Percentiles rank a stretch among this genome's conserved stretches.
These are phyloP conservation scores for Russula sp. DNA, from an alignment of 768 basidiomycete genomes.

Conservation along the genomic window DNA sequence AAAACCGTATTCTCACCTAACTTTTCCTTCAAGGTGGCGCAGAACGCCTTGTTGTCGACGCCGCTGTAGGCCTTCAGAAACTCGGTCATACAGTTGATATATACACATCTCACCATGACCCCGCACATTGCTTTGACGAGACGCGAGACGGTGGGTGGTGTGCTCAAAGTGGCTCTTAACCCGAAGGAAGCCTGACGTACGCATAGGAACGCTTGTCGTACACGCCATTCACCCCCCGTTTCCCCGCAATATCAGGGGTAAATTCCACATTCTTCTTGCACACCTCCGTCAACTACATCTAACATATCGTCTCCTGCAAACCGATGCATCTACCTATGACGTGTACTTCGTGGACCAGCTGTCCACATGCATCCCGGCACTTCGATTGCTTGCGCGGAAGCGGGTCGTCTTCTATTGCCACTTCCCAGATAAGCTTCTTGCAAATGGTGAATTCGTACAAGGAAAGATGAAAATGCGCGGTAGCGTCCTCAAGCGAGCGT, in stretches of 20 bases:
- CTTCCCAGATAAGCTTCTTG: conserved; percentile 92
- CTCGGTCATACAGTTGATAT: conserved; percentile 82
- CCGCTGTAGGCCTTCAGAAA: conserved; percentile 79
- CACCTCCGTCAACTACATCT: conserved; percentile 86
- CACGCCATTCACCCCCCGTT: conserved; percentile 66
- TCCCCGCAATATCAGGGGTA: conserved; percentile 71
- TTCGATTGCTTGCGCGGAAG: conserved; percentile 57
- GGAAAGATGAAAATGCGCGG: conserved; percentile 38
- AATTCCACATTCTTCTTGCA: conserved; percentile 84
- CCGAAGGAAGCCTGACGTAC: neutral
- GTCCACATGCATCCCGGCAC: conserved; percentile 82
- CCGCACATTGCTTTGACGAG: conserved; percentile 85
- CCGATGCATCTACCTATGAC: conserved; percentile 51
- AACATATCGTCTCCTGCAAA: conserved; percentile 51
- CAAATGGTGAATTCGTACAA: conserved; percentile 58
- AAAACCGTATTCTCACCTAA: neutral
- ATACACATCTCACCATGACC: conserved; percentile 91
- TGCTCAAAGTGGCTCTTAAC: neutral
- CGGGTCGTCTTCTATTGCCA: conserved; percentile 96
- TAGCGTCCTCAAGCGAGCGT: conserved; percentile 59
- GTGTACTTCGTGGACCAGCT: conserved; percentile 95
- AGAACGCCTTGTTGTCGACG: conserved; percentile 91
- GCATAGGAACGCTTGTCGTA: conserved; percentile 69
- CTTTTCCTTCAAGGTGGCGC: conserved; percentile 64
- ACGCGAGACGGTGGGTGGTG: conserved; percentile 69